phyloP scores from a whole-genome alignment of 1,284 basidiomycete species.

The Marasmius fiardii region DNA sequence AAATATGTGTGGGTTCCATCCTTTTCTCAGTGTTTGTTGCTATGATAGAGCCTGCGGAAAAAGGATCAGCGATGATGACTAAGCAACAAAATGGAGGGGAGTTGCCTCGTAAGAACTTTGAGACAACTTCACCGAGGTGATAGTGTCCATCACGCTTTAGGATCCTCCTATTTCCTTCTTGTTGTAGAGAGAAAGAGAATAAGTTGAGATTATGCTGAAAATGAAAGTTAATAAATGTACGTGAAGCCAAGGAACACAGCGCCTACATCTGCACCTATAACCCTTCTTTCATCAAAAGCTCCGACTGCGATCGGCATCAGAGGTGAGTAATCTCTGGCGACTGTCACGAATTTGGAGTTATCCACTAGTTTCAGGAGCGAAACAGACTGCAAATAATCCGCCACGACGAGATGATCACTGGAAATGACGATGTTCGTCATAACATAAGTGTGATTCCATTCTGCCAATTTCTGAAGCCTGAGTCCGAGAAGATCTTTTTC shows the following conservation, averaged over 20 bases:
- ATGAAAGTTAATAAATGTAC: neutral
- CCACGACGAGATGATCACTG: constrained; percentile 55
- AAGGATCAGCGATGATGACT: neutral
- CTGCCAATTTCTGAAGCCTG: constrained; percentile 41
- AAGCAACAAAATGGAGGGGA: neutral
- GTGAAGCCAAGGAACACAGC: neutral
- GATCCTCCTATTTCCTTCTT: constrained; percentile 30
- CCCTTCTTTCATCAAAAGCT: constrained; percentile 45
- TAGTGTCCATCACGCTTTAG: constrained; percentile 65
- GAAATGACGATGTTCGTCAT: constrained; percentile 60
- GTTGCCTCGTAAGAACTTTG: constrained; percentile 64
- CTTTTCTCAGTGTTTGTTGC: constrained; percentile 27
- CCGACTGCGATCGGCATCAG: constrained; percentile 68
- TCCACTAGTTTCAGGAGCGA: constrained; percentile 60
- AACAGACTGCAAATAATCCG: constrained; percentile 83
- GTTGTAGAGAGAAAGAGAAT: constrained; percentile 60
- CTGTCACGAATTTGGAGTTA: constrained; percentile 45
- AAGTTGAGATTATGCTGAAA: constrained; percentile 71
- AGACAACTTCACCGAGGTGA: constrained; percentile 68
- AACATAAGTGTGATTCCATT: constrained; percentile 81
- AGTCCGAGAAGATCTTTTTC: constrained; percentile 23
- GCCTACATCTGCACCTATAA: constrained; percentile 79
- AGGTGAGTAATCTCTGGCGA: constrained; percentile 78
- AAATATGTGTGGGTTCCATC: constrained; percentile 63
- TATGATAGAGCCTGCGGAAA: constrained; percentile 37